phyloP scores from a whole-genome alignment of 257 asterid species.

The Penstemon davidsonii region DNA sequence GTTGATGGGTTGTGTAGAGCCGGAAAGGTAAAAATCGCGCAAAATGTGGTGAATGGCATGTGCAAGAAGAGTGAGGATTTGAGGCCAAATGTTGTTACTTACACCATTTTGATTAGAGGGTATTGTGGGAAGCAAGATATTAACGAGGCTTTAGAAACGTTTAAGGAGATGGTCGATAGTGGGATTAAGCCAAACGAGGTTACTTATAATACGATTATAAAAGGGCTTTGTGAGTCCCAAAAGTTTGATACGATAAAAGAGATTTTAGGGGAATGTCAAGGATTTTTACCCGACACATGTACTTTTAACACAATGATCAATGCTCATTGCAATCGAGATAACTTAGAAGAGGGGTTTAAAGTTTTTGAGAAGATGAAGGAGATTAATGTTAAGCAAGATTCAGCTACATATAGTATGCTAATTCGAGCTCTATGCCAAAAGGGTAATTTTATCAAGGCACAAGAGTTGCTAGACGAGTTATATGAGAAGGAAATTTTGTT shows the following conservation, averaged over 20 bases:
- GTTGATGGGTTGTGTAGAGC: constrained; percentile 81
- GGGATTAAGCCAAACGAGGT: constrained; percentile 60
- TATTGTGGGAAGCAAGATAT: constrained; percentile 62
- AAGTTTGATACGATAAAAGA: constrained; percentile 55
- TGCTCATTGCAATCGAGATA: constrained; percentile 54
- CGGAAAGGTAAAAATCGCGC: constrained; percentile 67
- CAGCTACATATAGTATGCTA: constrained; percentile 63
- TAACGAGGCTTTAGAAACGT: constrained; percentile 51
- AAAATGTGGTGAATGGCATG: constrained; percentile 69
- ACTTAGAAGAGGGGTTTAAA: constrained; percentile 52
- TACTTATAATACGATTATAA: constrained; percentile 66
- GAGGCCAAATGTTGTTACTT: constrained; percentile 75
- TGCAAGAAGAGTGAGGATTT: constrained; percentile 47
- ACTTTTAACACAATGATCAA: constrained; percentile 74
- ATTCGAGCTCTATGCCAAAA: constrained; percentile 55
- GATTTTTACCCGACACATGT: constrained; percentile 67
- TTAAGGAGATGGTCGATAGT: constrained; percentile 49
- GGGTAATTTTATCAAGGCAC: constrained; percentile 54
- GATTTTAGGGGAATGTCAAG: constrained; percentile 40
- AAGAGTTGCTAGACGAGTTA: constrained; percentile 60
- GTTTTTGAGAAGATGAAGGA: constrained; percentile 62
- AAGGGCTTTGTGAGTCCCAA: constrained; percentile 69
- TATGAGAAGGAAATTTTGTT: constrained; percentile 49
- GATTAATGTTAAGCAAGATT: constrained; percentile 61
- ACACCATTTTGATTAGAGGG: constrained; percentile 87